A percentile compares a stretch with the other conserved stretches of the same genome.
Evolutionary conservation across 2,329 filamentous ascomycete genomes (phyloP).

Genomic region (Lachnellula hyalina): DNA sequence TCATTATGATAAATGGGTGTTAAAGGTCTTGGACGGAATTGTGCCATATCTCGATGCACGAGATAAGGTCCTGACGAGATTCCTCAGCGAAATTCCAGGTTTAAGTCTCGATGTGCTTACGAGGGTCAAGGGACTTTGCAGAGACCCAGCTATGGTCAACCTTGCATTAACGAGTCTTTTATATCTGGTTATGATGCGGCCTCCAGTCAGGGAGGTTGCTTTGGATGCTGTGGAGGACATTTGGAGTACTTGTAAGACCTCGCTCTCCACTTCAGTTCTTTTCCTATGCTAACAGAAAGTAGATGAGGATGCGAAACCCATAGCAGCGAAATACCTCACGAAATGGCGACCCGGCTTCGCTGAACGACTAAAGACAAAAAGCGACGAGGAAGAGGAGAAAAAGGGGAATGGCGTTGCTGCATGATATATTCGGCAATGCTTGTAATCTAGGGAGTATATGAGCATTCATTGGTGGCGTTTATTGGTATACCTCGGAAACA

Average conservation of each 20-base stretch:
- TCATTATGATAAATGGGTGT: constrained; percentile 74
- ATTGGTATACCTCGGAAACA: constrained; percentile 1
- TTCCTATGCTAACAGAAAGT: constrained; percentile 21
- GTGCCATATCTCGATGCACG: constrained; percentile 85
- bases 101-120: constrained; percentile 67
- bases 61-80: constrained; percentile 85
- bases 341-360: constrained; percentile 49
- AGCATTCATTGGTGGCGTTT: constrained; percentile 13
- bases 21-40: constrained; percentile 82
- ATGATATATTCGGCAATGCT: background rate
- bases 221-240: constrained; percentile 62
- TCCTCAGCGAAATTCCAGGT: constrained; percentile 85
- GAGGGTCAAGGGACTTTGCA: constrained; percentile 63
- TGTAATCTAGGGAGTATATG: constrained; percentile 7
- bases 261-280: background rate
- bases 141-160: constrained; percentile 59
- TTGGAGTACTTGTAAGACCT: constrained; percentile 57
- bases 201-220: constrained; percentile 57
- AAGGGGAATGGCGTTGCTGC: constrained; percentile 13
- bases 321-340: constrained; percentile 57
- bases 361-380: constrained; percentile 20
- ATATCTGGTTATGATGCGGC: constrained; percentile 63
- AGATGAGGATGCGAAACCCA: constrained; percentile 59
- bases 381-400: constrained; percentile 12
- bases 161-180: constrained; percentile 60